phyloP scores from a whole-genome alignment of 192 early-diverging fungal genomes.

The Coemansia sp. region DNA sequence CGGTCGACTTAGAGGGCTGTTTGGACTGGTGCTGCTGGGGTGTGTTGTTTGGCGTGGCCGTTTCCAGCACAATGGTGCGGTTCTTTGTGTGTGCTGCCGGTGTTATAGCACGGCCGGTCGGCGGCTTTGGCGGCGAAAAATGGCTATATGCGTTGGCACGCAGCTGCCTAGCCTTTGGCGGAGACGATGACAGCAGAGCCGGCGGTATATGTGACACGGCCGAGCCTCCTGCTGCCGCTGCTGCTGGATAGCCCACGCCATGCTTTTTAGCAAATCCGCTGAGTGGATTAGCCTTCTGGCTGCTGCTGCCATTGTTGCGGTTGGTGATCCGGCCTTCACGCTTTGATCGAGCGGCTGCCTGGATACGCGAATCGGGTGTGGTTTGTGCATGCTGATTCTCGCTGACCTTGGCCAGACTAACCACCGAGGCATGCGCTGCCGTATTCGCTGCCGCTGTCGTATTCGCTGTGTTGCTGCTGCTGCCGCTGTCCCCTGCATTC shows the following conservation, averaged over 20 bases:
- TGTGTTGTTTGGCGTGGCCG: background rate
- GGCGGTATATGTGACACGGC: conserved; percentile 32
- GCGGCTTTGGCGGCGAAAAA: conserved; percentile 46
- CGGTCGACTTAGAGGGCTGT: conserved; percentile 2
- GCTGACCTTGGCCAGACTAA: background rate
- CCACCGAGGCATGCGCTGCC: background rate
- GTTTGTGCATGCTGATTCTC: background rate
- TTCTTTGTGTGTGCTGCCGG: conserved; percentile 10
- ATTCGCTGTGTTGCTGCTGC: background rate
- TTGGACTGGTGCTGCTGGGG: background rate
- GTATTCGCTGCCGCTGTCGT: background rate
- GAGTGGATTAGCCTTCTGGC: conserved; percentile 25
- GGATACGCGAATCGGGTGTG: conserved; percentile 19
- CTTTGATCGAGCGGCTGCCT: conserved; percentile 20
- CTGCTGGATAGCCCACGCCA: conserved; percentile 35
- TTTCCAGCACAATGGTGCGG: conserved; percentile 28
- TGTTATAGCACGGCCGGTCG: conserved; percentile 2
- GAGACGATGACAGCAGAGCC: conserved; percentile 46
- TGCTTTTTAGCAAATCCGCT: conserved; percentile 47
- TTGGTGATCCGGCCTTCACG: conserved; percentile 17
- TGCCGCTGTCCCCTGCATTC: background rate
- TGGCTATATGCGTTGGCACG: conserved; percentile 44
- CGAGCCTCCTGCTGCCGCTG: conserved; percentile 37
- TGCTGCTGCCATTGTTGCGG: conserved; percentile 5
- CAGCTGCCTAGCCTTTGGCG: conserved; percentile 42